Evolutionary conservation across 495 filamentous ascomycete genomes (phyloP).

Genomic region (Aspergillus wentii): DNA sequence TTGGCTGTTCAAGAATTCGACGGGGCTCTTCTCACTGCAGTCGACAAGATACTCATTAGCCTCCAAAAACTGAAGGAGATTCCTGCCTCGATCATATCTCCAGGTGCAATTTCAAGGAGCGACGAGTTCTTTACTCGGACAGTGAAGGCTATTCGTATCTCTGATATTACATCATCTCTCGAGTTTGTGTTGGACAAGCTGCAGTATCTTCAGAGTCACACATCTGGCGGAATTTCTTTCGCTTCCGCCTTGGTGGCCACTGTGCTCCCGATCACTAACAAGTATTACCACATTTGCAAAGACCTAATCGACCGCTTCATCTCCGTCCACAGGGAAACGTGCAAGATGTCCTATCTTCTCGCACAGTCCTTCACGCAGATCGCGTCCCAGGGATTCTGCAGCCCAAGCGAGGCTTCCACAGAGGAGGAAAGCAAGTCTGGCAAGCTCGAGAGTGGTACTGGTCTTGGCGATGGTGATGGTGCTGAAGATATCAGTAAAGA

Average conservation of each 20-base stretch:
- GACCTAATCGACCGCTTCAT: constrained; percentile 47
- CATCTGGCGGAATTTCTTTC: constrained; percentile 33
- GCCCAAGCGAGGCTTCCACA: constrained; percentile 70
- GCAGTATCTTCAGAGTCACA: constrained; percentile 40
- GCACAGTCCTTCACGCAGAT: constrained; percentile 71
- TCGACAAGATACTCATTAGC: constrained; percentile 66
- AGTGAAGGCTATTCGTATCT: constrained; percentile 54
- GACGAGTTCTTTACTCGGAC: constrained; percentile 51
- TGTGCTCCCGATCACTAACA: constrained; percentile 66
- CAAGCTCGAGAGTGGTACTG: constrained; percentile 85
- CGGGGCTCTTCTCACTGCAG: constrained; percentile 48
- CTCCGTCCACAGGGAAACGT: constrained; percentile 59
- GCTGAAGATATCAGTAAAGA: constrained; percentile 98
- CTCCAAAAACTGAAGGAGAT: constrained; percentile 65
- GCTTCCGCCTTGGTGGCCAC: constrained; percentile 60
- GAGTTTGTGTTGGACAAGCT: constrained; percentile 45
- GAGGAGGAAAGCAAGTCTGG: constrained; percentile 61
- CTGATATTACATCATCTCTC: constrained; percentile 49
- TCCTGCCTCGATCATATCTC: constrained; percentile 52
- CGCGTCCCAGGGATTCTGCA: constrained; percentile 83
- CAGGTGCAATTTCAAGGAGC: constrained; percentile 58
- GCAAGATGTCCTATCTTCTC: constrained; percentile 69
- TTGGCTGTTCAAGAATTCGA: constrained; percentile 43
- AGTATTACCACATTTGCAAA: constrained; percentile 60
- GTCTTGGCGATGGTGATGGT: constrained; percentile 92